Evolutionary conservation across 169 alveolate genomes (phyloP), one percentile per base, ranked within the genome.

Genomic region (Cryptosporidium sp.): DNA sequence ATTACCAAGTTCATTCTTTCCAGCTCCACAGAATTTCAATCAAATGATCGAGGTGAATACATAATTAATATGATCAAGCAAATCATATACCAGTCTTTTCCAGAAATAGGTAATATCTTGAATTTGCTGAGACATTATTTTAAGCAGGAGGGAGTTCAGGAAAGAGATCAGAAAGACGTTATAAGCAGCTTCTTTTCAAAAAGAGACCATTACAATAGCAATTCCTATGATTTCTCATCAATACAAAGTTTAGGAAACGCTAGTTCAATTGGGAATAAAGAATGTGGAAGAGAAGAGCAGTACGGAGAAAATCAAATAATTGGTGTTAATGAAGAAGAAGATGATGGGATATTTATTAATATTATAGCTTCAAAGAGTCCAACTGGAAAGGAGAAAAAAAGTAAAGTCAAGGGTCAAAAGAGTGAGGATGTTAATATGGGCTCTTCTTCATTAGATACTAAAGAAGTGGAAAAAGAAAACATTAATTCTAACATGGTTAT

Each of bases 251-350:
- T 68, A 33, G 5, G 23, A 26, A 1, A 5, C 3, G 3, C 23
- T 50, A 23, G 10, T 45, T 29, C 1, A 21, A 43, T 29, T 39
- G 35, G 58, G 23, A 37, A 75, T 26, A 61, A 6, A 37, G 31
- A 35, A 8, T 12, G 9, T 41, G 14, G 12, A 7, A 39, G 39
- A 33, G 58, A 68, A 31, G 89, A 80, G n/a, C n/a, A n/a, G n/a
- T n/a, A n/a, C n/a, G n/a, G n/a, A n/a, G n/a, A n/a, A n/a, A n/a
- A n/a, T n/a, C n/a, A n/a, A n/a, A n/a, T n/a, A n/a, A n/a, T n/a
- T n/a, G n/a, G n/a, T n/a, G n/a, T n/a, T n/a, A n/a, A n/a, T n/a
- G 58, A 68, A 31, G 89, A 80, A 39, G 51, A 45, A 7, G 74
- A 39, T 12, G 68, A 59, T 37, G 89, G n/a, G 18, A 37, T 39